Evolutionary conservation across 345 rosid genomes (phyloP).

Genomic region (Hibiscus tridactylites): DNA sequence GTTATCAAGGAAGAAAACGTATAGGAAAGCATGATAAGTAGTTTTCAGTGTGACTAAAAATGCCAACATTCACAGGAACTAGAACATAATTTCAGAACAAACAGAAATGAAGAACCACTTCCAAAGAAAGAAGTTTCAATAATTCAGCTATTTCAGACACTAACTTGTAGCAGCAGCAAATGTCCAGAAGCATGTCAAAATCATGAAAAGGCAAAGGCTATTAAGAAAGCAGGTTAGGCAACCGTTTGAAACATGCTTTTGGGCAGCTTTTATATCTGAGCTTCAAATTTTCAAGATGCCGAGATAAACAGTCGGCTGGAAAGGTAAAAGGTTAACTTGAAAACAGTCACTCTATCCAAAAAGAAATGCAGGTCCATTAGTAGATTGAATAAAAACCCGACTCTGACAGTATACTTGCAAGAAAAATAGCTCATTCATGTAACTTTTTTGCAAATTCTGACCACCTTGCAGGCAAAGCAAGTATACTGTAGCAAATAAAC

Average conservation of each 20-base stretch:
- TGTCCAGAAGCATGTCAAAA: not conserved
- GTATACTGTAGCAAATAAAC: not conserved
- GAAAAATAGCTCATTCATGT: not conserved
- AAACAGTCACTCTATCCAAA: not conserved
- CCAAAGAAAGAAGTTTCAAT: not conserved
- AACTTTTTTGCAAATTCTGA: not conserved
- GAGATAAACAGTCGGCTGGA: not conserved
- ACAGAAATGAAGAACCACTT: not conserved
- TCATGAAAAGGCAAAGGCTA: not conserved
- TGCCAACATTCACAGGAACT: not conserved
- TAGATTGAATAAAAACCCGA: not conserved
- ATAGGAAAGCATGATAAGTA: not conserved
- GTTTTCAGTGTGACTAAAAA: not conserved
- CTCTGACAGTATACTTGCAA: not conserved
- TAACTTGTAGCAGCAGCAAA: not conserved
- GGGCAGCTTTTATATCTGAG: not conserved
- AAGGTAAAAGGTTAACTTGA: constrained; percentile 3
- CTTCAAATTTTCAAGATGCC: not conserved
- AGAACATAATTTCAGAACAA: not conserved
- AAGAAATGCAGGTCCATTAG: not conserved
- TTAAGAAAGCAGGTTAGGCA: not conserved
- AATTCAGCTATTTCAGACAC: not conserved
- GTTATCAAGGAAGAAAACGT: not conserved
- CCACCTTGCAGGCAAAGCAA: not conserved
- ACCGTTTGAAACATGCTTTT: not conserved